These are phyloP conservation scores for Taphrina deformans DNA, from an alignment of 1,139 yeast genomes.

Conservation along the genomic window DNA sequence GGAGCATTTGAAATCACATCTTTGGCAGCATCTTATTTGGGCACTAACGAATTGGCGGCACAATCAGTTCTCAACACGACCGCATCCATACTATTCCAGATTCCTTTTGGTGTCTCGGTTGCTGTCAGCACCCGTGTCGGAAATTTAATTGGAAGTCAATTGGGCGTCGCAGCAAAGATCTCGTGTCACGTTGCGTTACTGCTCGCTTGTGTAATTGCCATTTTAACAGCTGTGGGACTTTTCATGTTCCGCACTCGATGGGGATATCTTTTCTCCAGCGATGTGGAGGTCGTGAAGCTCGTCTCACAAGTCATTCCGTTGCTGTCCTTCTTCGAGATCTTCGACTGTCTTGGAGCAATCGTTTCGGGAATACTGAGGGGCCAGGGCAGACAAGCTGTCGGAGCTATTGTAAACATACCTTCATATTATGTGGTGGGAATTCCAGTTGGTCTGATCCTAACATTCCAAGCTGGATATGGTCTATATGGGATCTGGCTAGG, in stretches of 20 bases:
- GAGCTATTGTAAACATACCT: slow-evolving; percentile 72
- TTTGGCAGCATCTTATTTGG: slow-evolving; percentile 68
- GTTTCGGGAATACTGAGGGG: slow-evolving; percentile 84
- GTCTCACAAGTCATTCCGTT: slow-evolving; percentile 63
- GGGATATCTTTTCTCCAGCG: slow-evolving; percentile 68
- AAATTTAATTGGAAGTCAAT: slow-evolving; percentile 77
- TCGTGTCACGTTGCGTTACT: slow-evolving; percentile 24
- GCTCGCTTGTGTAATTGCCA: slow-evolving; percentile 11
- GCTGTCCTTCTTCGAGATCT: slow-evolving; percentile 67
- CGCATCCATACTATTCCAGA: slow-evolving; percentile 75
- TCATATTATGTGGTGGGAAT: slow-evolving; percentile 68
- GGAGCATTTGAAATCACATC: slow-evolving; percentile 79
- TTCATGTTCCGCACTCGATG: slow-evolving; percentile 55
- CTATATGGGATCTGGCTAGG: slow-evolving; percentile 83
- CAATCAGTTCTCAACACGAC: slow-evolving; percentile 82
- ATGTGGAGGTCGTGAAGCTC: slow-evolving; percentile 58
- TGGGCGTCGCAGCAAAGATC: slow-evolving; percentile 58
- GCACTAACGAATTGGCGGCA: slow-evolving; percentile 79
- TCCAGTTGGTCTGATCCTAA: slow-evolving; percentile 67
- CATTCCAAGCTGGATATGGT: slow-evolving; percentile 55
- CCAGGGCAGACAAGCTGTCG: slow-evolving; percentile 77
- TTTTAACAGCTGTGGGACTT: slow-evolving; percentile 38
- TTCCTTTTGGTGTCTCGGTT: slow-evolving; percentile 84
- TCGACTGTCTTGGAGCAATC: slow-evolving; percentile 78
- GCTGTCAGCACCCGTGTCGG: slow-evolving; percentile 86